Base-by-base conservation (phyloP, 352 stramenopile genomes). In the Pythium aristosporum region DNA sequence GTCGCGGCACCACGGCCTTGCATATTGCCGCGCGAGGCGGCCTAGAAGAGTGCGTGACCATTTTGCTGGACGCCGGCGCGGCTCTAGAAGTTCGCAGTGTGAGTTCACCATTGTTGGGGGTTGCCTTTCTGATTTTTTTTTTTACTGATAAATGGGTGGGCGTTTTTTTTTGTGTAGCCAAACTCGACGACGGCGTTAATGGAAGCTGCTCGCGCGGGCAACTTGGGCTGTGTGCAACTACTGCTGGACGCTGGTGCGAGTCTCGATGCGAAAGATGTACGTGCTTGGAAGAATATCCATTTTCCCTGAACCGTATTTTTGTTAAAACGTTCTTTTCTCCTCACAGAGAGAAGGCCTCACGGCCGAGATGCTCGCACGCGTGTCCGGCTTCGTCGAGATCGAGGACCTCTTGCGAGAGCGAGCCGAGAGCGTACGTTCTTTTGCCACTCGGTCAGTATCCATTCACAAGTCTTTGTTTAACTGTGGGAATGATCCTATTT, bases 181-280 rank as follows among this genome's bases (percentile, higher is more conserved):
- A 95, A 93, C 62, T 91, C 81, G 21, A 95, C 86, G 20, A 95
- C 86, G n/a, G 86, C 86, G 16, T 60, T 95, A 36, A 95, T 95
- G 86, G 86, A 95, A 80, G 86, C 86, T 51, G 86, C 86, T 25
- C 84, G 86, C 32, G 86, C 84, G 12, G 86, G 84, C 34, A 91
- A 93, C 51, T 72, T 93, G 6, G 80, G 79, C 0, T 91, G 82
- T 64, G 85, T 95, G 7, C 88, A 82, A 39, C 37, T 90, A 2
- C 70, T 95, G 41, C 81, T 85, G 5, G 63, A 91, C 20, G 79
- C 80, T 32, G 86, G 86, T 37, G 78, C 86, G 13, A 91, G 72
- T 57, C 65, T 93, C 15, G 67, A 79, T 18, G 85, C 78, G 1
- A 89, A 89, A 75, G 86, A 94, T 76, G 85, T 94, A 80, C 65